Conservation (phyloP, 2,329 filamentous ascomycete species). For the Tolypocladium pustulatum region DNA sequence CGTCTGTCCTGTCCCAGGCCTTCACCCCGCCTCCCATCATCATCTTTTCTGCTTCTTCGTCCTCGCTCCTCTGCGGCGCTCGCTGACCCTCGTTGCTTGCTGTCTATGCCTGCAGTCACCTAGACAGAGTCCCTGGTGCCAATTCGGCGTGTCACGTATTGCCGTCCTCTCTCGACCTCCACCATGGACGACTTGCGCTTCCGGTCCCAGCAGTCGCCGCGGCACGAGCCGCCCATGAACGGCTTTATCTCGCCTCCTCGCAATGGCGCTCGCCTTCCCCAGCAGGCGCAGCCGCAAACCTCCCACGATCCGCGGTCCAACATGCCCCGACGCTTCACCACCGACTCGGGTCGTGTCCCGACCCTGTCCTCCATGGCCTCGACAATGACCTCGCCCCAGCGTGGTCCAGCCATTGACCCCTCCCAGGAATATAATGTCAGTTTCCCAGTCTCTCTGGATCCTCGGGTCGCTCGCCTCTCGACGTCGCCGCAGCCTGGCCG, state of each 20-base stretch:
- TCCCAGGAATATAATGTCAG: conserved; percentile 37
- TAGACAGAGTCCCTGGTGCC: conserved; percentile 20
- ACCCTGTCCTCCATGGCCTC: conserved; percentile 47
- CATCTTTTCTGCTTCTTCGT: conserved; percentile 15
- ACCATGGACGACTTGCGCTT: conserved; percentile 70
- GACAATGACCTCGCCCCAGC: conserved; percentile 38
- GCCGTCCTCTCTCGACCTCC: conserved; percentile 12
- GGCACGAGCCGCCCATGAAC: conserved; percentile 65
- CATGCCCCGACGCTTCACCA: conserved; percentile 87
- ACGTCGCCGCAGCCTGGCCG: neutral
- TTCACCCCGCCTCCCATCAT: conserved; percentile 19
- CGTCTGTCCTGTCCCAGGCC: conserved; percentile 3
- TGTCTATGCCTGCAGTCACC: conserved; percentile 25
- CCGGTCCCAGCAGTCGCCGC: conserved; percentile 65
- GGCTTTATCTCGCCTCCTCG: conserved; percentile 65
- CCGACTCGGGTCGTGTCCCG: conserved; percentile 75
- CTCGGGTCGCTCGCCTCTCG: neutral
- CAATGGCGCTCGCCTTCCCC: conserved; percentile 53
- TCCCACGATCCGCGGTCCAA: conserved; percentile 62
- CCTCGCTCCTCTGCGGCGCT: conserved; percentile 11
- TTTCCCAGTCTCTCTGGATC: conserved; percentile 5
- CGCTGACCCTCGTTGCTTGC: conserved; percentile 20
- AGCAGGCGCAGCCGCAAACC: conserved; percentile 16
- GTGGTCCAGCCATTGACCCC: conserved; percentile 29
- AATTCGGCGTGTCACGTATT: conserved; percentile 28